Evolutionary conservation across 768 basidiomycete species (phyloP), one percentile per base, ranked within the genome.

Genomic region (Kwoniella bestiolae): DNA sequence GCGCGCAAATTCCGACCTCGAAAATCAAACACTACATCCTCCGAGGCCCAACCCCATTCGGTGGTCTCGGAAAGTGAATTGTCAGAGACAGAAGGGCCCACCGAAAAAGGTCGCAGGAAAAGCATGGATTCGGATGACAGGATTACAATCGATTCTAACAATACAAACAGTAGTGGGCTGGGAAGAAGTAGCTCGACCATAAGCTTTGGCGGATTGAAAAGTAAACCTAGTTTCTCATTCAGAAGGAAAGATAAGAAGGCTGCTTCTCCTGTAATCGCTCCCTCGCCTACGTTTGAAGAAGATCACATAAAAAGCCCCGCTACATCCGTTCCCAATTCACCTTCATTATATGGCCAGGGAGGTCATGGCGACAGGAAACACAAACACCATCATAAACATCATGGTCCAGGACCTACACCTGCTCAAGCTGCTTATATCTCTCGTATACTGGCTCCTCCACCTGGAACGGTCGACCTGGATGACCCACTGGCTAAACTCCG

Each of bases 1-100:
- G 91, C 90, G 18, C 88, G 87, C 72, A 86, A 85, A 70, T 44
- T 82, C 91, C 60, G 83, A 84, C 28, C 80, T 51, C 49, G 55
- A 49, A 52, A 57, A 34, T 45, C 56, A 46, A 23, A 31, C 58
- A n/a, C n/a, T n/a, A n/a, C n/a, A n/a, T 61, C 50, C 4, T 44
- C 21, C 45, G 38, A 45, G 56, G 18, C 73, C 16, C 49, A 45
- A 52, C 52, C 50, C 23, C 35, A 52, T 34, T 56, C 58, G 46
- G 74, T 63, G 12, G 66, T 76, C 5, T 65, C 63, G 3, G 63
- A 65, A 11, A 57, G 63, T 18, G 63, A 76, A 63, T 41, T 73
- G 14, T 72, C 70, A n/a, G 65, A 69, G n/a, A 25, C 65, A 14
- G 57, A 70, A 56, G 63, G 25, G 28, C 53, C 58, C 58, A 71